Percentiles rank a stretch among this genome's conserved stretches.
These are phyloP conservation scores for Syzygium aromaticum DNA, from an alignment of 345 rosid species.

Conservation along the genomic window DNA sequence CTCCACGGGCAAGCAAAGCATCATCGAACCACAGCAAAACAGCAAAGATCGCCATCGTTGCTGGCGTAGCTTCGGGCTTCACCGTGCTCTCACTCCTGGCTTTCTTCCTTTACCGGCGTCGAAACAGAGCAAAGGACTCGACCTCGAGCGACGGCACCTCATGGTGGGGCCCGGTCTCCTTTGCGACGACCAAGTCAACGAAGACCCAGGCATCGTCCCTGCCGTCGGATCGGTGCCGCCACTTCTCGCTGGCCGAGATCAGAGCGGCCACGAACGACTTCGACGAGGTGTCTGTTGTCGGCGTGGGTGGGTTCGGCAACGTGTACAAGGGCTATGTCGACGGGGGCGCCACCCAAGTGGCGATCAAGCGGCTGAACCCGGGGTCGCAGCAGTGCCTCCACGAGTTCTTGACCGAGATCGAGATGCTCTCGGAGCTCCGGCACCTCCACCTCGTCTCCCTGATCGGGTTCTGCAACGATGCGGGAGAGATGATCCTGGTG, in stretches of 20 bases:
- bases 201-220: slow-evolving; percentile 16
- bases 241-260: slow-evolving; percentile 36
- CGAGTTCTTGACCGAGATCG: slow-evolving; percentile 43
- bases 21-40: not conserved
- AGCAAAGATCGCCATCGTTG: not conserved
- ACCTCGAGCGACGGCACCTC: slow-evolving; percentile 4
- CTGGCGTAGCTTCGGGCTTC: not conserved
- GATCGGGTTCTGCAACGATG: slow-evolving; percentile 41
- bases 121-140: not conserved
- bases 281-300: slow-evolving; percentile 24
- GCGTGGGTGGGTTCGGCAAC: slow-evolving; percentile 42
- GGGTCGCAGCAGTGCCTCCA: slow-evolving; percentile 44
- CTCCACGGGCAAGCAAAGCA: not conserved
- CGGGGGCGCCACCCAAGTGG: slow-evolving; percentile 31
- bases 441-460: slow-evolving; percentile 41
- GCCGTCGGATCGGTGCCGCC: slow-evolving; percentile 22
- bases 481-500: slow-evolving; percentile 40
- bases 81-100: not conserved
- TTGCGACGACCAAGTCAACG: slow-evolving; percentile 10
- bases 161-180: not conserved
- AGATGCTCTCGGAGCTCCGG: slow-evolving; percentile 42
- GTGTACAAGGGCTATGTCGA: slow-evolving; percentile 41
- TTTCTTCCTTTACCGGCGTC: not conserved
- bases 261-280: slow-evolving; percentile 38
- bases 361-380: slow-evolving; percentile 39